Evolutionary conservation across 2,329 filamentous ascomycete species (phyloP).

Genomic region (Colletotrichum camelliae): DNA sequence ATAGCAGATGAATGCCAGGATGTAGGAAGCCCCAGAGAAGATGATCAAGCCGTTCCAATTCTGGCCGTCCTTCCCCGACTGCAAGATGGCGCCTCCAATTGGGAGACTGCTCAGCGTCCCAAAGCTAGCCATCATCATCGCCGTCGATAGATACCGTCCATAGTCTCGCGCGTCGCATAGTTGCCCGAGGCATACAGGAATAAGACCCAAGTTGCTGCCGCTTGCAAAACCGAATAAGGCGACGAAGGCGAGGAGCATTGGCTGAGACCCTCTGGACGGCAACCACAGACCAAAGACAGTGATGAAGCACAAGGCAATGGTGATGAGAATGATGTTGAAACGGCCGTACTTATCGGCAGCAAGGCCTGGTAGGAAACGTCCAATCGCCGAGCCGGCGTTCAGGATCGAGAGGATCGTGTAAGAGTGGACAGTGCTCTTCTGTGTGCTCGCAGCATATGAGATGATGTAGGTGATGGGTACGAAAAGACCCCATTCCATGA

Average conservation of each 20-base stretch:
- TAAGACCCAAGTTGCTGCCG: slow-evolving; percentile 78
- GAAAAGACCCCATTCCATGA: slow-evolving; percentile 74
- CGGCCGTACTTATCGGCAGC: slow-evolving; percentile 78
- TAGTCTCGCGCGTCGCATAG: slow-evolving; percentile 79
- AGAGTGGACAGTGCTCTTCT: slow-evolving; percentile 63
- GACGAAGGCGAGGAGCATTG: slow-evolving; percentile 70
- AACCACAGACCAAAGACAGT: slow-evolving; percentile 74
- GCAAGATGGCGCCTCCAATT: slow-evolving; percentile 42
- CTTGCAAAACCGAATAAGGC: slow-evolving; percentile 80
- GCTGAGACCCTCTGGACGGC: slow-evolving; percentile 56
- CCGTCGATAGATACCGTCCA: slow-evolving; percentile 77
- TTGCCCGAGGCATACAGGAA: slow-evolving; percentile 82
- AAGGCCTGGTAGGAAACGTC: slow-evolving; percentile 77
- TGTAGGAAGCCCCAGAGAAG: slow-evolving; percentile 15
- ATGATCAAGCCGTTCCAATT: slow-evolving; percentile 18
- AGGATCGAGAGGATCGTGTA: slow-evolving; percentile 83
- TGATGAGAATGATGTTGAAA: slow-evolving; percentile 80
- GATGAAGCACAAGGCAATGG: slow-evolving; percentile 61
- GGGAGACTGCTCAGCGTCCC: slow-evolving; percentile 60
- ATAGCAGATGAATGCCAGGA: slow-evolving; percentile 19
- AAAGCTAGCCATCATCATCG: slow-evolving; percentile 79
- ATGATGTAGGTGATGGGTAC: slow-evolving; percentile 80
- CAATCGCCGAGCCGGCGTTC: slow-evolving; percentile 79
- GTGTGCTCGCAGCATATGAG: slow-evolving; percentile 69
- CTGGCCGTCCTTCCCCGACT: not conserved